Evolutionary conservation across 176 grass and related monocot genomes (phyloP), one percentile per base, ranked within the genome.

Genomic region (Dactylis glomerata): DNA sequence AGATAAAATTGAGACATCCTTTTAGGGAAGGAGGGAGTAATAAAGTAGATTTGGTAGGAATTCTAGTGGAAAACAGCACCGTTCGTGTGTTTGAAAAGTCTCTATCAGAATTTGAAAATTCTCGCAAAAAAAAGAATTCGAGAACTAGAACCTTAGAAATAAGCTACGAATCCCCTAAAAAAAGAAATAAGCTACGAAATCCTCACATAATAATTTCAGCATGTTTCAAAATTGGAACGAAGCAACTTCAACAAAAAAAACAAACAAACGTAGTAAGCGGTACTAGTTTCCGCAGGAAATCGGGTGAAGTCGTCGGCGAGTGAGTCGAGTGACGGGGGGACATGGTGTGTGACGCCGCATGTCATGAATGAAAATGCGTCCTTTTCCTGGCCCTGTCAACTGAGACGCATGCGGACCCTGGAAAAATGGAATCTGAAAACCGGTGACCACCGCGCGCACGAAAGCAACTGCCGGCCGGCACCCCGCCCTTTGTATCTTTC

Each of bases 341-440:
- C n/a, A n/a, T n/a, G n/a, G n/a, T n/a, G n/a, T n/a, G 59, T 65
- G 31, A 66, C 31, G 31, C 62, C 34, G 30, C 28, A 64, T 13
- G 28, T 64, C 15, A 65, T 66, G 62, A 66, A 66, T 66, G 62
- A 36, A 36, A 37, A 67, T 67, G 63, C 63, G 65, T 68, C 34
- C 34, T 68, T 68, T 37, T 66, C 62, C 31, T 1, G 28, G 61
- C 28, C 30, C 62, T 31, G 61, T 66, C 63, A 32, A 65, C 61
- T 31, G 31, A 34, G 31, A 67, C 17, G 32, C 63, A 67, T 67
- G 59, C 51, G 34, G 27, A 33, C 69, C 58, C 52, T 66, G 23
- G 33, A 28, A 79, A 46, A 23, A 82, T 28, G 71, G 71, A 87
- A 87, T 87, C 85, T 76, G 33, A 56, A 56, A 55, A 42, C 68